Conservation (phyloP, 352 stramenopile genomes). For the Phytophthora lateralis region DNA sequence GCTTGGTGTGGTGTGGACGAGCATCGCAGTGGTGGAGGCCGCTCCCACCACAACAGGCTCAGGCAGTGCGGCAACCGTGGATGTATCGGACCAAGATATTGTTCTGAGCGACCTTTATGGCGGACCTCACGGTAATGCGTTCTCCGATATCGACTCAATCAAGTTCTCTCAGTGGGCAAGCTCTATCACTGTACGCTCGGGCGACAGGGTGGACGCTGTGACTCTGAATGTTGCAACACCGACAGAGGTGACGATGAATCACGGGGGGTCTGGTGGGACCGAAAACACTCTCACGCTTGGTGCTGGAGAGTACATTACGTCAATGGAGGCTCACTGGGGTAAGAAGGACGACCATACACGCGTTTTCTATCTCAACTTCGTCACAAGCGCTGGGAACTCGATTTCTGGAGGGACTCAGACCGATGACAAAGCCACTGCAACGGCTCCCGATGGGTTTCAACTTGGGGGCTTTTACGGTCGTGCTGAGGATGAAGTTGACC, state of each 20-base stretch:
- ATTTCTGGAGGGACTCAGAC: conserved; percentile 29
- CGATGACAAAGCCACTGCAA: conserved; percentile 20
- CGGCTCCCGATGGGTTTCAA: conserved; percentile 25
- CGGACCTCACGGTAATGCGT: conserved; percentile 25
- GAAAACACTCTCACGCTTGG: conserved; percentile 25
- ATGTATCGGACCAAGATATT: conserved; percentile 23
- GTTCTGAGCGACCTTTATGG: conserved; percentile 24
- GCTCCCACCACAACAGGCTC: background rate
- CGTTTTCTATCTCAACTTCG: conserved; percentile 30
- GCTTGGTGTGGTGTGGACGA: conserved; percentile 31
- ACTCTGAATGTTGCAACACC: conserved; percentile 20
- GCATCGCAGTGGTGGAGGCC: conserved; percentile 16
- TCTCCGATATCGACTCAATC: conserved; percentile 27
- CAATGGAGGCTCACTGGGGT: conserved; percentile 31
- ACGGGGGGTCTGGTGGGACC: conserved; percentile 16
- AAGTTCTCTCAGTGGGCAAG: conserved; percentile 21
- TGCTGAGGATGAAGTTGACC: conserved; percentile 30
- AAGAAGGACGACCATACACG: conserved; percentile 32
- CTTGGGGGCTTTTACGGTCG: conserved; percentile 28
- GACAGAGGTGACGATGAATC: conserved; percentile 22
- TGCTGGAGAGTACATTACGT: conserved; percentile 27
- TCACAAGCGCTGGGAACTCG: conserved; percentile 26
- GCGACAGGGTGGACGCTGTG: conserved; percentile 24
- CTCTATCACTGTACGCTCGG: conserved; percentile 26
- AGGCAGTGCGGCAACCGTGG: background rate